Evolutionary conservation across 2,329 filamentous ascomycete genomes (phyloP), one percentile per base, ranked within the genome.

Genomic region (Monilinia fructicola): DNA sequence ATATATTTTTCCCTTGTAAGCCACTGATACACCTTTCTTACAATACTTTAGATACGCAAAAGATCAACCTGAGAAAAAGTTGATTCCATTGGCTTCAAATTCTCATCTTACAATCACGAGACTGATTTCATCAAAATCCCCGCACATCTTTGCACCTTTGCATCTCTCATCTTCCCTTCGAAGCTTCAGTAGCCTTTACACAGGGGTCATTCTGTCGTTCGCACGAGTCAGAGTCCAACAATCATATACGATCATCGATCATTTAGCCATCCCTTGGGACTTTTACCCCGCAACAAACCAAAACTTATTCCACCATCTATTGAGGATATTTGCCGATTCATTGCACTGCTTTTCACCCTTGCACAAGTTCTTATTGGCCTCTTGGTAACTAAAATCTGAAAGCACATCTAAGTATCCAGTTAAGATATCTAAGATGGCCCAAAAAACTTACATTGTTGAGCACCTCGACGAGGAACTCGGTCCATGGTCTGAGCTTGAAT

Each of bases 381-480:
- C 48, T 31, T 53, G 28, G 42, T 54, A 38, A 65, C 48, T 42
- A 42, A 26, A 21, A 46, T 38, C 12, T 40, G 16, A 61, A 65
- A 55, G 52, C 38, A 40, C 11, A 63, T 52, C 54, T 38, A 46
- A 44, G 50, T 42, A 53, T 42, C 7, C 26, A 26, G 28, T 14
- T 53, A 50, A 63, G 58, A 62, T 31, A 67, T 14, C 61, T 23
- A 68, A 68, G 67, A 83, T 83, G 80, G 73, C 78, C 26, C 77
- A 78, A 71, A 91, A 93, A 79, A 93, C 88, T 54, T 97, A 95
- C 80, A 91, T 98, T 74, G 93, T 98, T 73, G 94, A 98, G 82
- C 94, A 99, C 79, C 88, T 99, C 71, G 95, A 99, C 80, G 89
- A 91, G 52, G 95, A 99, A 79, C 85, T 99, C 40, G 95, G 96